Conservation (phyloP, 129 eudicot species). For the Centella asiatica region DNA sequence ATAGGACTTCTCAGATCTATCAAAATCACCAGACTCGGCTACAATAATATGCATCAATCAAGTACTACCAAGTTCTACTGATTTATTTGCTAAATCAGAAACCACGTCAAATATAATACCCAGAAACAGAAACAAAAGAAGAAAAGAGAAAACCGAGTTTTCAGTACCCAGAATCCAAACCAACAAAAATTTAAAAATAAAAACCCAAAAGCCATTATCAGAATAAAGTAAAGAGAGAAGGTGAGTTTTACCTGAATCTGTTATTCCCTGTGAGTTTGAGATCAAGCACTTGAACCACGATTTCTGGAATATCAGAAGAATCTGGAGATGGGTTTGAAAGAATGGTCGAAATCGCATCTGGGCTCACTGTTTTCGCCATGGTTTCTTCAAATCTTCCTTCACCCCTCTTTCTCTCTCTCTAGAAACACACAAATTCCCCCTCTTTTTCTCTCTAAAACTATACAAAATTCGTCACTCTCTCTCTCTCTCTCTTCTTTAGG, state of each 20-base stretch:
- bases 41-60: neutral
- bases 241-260: constrained; percentile 34
- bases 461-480: too few species aligned
- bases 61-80: neutral
- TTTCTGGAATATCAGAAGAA: constrained; percentile 48
- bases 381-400: neutral
- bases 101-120: too few species aligned
- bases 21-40: neutral
- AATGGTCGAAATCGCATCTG: constrained; percentile 57
- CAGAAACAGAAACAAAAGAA: too few species aligned
- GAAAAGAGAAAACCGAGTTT: neutral
- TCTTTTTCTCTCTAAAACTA: neutral
- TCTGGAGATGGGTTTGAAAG: constrained; percentile 72
- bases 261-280: constrained; percentile 60
- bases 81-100: neutral
- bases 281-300: constrained; percentile 78
- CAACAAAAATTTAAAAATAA: too few species aligned
- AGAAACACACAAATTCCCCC: neutral
- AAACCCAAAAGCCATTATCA: neutral
- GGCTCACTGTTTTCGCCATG: constrained; percentile 58
- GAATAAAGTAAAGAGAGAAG: too few species aligned
- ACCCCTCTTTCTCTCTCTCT: constrained; percentile 6
- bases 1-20: neutral
- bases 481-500: neutral
- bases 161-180: neutral